Percentiles rank a stretch among this genome's conserved stretches.
Conservation (phyloP, 257 asterid species). For the Ajuga chamaepitys region DNA sequence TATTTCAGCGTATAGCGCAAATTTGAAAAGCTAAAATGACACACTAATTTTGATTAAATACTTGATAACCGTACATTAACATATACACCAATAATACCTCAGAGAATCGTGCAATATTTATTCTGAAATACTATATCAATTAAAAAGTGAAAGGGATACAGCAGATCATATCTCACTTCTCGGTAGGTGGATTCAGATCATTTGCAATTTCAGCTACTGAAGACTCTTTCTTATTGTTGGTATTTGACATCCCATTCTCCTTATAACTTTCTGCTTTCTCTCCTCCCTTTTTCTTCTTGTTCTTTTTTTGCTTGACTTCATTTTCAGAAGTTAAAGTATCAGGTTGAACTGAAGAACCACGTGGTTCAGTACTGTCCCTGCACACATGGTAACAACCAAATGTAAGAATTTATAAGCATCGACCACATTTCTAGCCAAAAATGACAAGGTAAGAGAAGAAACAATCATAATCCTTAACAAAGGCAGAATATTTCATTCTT, state of each 20-base stretch:
- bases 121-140: not conserved
- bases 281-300: constrained; percentile 47
- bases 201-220: constrained; percentile 34
- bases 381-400: not conserved
- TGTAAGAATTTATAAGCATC: not conserved
- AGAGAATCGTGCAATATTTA: not conserved
- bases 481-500: not conserved
- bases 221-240: constrained; percentile 24
- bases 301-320: constrained; percentile 45
- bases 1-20: not conserved
- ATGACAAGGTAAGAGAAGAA: not conserved
- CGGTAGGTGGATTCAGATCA: constrained; percentile 32
- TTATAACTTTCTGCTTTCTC: constrained; percentile 29
- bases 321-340: constrained; percentile 19
- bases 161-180: constrained; percentile 44
- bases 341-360: constrained; percentile 19
- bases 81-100: constrained; percentile 3
- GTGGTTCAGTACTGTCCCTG: constrained; percentile 24
- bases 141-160: not conserved
- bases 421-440: not conserved
- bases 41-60: not conserved
- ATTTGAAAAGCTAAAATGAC: not conserved
- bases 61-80: not conserved
- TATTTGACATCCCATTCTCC: constrained; percentile 20
- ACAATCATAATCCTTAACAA: not conserved